These are phyloP conservation scores for Candida frijolesensis DNA, from an alignment of 1,139 yeast species.

Conservation along the genomic window DNA sequence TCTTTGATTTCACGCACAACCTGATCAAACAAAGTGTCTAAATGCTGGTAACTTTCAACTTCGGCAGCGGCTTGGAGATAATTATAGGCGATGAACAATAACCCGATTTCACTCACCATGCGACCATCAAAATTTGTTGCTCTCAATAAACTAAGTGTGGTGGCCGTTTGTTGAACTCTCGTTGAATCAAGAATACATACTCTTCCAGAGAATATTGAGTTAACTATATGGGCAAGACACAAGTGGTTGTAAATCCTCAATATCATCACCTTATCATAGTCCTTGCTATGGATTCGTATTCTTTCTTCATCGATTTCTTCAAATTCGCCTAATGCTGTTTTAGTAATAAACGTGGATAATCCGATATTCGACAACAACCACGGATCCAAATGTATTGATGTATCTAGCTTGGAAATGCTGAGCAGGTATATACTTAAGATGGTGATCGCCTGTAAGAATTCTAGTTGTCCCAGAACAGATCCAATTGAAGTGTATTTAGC, in stretches of 20 bases:
- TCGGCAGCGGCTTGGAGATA: constrained; percentile 43
- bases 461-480: constrained; percentile 41
- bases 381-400: constrained; percentile 46
- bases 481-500: constrained; percentile 24
- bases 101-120: constrained; percentile 77
- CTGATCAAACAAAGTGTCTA: constrained; percentile 24
- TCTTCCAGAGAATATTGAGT: constrained; percentile 71
- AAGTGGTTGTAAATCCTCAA: constrained; percentile 74
- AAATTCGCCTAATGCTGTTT: constrained; percentile 36
- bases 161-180: constrained; percentile 62
- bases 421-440: constrained; percentile 63
- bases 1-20: constrained; percentile 42
- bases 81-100: constrained; percentile 63
- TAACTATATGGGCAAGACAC: constrained; percentile 67
- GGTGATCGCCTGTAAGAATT: constrained; percentile 66
- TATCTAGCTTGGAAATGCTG: constrained; percentile 54
- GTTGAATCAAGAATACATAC: constrained; percentile 73
- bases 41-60: constrained; percentile 2
- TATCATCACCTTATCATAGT: constrained; percentile 53
- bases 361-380: constrained; percentile 66
- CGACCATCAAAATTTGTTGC: constrained; percentile 84
- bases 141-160: constrained; percentile 60
- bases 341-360: constrained; percentile 57
- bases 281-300: constrained; percentile 37
- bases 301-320: constrained; percentile 24